phyloP scores from a whole-genome alignment of 192 early-diverging fungal genomes.

The Backusella tarrabulga region DNA sequence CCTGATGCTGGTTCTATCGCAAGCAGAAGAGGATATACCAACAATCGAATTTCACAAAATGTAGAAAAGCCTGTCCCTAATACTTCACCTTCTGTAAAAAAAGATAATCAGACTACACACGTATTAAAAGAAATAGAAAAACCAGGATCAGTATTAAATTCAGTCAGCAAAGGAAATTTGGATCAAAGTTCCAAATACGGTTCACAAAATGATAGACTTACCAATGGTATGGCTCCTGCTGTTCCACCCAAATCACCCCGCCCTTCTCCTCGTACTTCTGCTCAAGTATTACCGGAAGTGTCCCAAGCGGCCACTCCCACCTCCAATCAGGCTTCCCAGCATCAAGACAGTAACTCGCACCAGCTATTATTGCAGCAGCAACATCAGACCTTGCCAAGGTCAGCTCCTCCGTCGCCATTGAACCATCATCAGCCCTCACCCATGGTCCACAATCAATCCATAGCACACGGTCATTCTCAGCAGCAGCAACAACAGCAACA shows the following conservation, averaged over 20 bases:
- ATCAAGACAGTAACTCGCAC: neutral
- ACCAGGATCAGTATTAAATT: neutral
- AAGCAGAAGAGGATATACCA: neutral
- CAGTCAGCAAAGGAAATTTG: neutral
- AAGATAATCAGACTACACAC: neutral
- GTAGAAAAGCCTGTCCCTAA: neutral
- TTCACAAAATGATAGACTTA: neutral
- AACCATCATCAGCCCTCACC: neutral
- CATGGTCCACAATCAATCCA: neutral
- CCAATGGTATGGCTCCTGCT: neutral
- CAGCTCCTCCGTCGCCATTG: neutral
- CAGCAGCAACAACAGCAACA: neutral
- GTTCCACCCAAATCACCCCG: conserved; percentile 9
- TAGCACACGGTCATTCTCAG: neutral
- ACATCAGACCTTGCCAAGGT: neutral
- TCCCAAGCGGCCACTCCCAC: neutral
- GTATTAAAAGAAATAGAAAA: neutral
- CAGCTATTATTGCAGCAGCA: neutral
- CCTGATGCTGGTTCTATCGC: neutral
- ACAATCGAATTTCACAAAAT: neutral
- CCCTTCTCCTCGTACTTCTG: neutral
- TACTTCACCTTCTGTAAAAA: neutral
- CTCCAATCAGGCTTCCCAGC: neutral
- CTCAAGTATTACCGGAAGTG: neutral
- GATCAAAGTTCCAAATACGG: too few relatives aligned